Evolutionary conservation across 177 flowering plant genomes (phyloP), one percentile per base, ranked within the genome.

Genomic region (Vitis hybrid): DNA sequence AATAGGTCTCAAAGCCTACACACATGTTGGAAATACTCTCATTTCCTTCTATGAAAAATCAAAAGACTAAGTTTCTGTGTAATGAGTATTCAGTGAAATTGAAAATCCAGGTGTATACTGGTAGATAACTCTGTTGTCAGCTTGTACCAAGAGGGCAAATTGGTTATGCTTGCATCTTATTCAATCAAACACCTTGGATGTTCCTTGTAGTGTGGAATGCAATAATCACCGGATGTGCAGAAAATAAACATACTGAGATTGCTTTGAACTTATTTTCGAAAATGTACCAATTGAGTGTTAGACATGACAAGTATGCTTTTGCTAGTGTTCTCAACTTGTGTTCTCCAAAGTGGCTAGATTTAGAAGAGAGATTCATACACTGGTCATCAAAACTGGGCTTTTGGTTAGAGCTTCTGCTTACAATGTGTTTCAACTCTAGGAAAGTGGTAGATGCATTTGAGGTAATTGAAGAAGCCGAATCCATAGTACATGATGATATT

Each of bases 61-160:
- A 0, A 53, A 70, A 1, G 78, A 87, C 63, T 67, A 83, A 50
- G 59, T 5, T 34, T 84, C 83, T 10, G 83, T 81, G 31, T 70
- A 80, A 68, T 51, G 65, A 76, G 76, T 78, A 8, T 87, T 87
- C 54, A 20, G 6, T 1, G 88, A 89, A 16, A 84, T 87, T 19
- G 15, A 71, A 18, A 26, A 50, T 58, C 94, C 94, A 2, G 94
- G 87, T 81, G 80, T 73, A 10, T 89, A 87, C 69, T 83, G 90
- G 0, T 83, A 82, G 82, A 89, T 91, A 0, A 87, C 86, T 18
- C 39, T 87, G 45, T 66, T 89, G 68, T 85, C 89, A 0, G 85
- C 84, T 5, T 77, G 85, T 73, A 29, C 66, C 0, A 87, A 82
- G 65, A 45, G 93, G 89, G 22, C 66, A 76, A 2, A 31, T 82